phyloP scores from a whole-genome alignment of 2,329 filamentous ascomycete genomes.

The Arthrobotrys sphaeroides region DNA sequence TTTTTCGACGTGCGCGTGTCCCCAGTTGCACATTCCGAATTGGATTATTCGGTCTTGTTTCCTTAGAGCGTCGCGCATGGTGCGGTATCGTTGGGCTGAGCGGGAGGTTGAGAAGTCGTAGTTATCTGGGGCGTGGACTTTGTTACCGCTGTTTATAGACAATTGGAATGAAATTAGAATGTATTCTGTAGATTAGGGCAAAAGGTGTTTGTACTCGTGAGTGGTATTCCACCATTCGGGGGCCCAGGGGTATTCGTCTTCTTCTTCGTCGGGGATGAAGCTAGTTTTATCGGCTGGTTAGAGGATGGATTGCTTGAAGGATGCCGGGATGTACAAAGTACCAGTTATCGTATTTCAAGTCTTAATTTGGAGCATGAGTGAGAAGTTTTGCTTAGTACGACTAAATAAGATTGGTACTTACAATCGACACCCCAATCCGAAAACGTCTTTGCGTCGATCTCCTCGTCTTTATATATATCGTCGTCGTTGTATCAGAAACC shows the following conservation, averaged over 20 bases:
- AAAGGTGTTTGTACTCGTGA: slow-evolving; percentile 32
- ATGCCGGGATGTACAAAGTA: too few relatives aligned
- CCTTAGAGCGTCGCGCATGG: slow-evolving; percentile 67
- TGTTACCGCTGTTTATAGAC: slow-evolving; percentile 53
- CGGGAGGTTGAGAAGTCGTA: slow-evolving; percentile 67
- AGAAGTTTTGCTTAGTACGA: neutral
- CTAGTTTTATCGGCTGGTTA: neutral
- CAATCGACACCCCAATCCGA: slow-evolving; percentile 70
- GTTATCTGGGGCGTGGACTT: slow-evolving; percentile 61
- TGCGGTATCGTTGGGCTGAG: slow-evolving; percentile 64
- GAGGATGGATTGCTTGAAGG: too few relatives aligned
- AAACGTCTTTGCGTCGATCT: slow-evolving; percentile 62
- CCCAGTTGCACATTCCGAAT: slow-evolving; percentile 68
- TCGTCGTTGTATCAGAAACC: too few relatives aligned
- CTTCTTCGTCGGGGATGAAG: slow-evolving; percentile 47
- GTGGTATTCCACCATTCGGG: slow-evolving; percentile 43
- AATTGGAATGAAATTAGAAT: slow-evolving; percentile 61
- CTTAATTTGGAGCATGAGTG: slow-evolving; percentile 56
- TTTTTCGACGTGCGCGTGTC: slow-evolving; percentile 64
- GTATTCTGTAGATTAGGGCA: slow-evolving; percentile 57
- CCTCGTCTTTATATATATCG: slow-evolving; percentile 23
- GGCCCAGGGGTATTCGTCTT: slow-evolving; percentile 51
- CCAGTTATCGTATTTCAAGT: slow-evolving; percentile 71
- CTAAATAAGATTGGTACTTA: slow-evolving; percentile 56
- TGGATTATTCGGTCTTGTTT: slow-evolving; percentile 64